Evolutionary conservation across 2,329 filamentous ascomycete genomes (phyloP), one percentile per base, ranked within the genome.

Genomic region (Aspergillus sp.): DNA sequence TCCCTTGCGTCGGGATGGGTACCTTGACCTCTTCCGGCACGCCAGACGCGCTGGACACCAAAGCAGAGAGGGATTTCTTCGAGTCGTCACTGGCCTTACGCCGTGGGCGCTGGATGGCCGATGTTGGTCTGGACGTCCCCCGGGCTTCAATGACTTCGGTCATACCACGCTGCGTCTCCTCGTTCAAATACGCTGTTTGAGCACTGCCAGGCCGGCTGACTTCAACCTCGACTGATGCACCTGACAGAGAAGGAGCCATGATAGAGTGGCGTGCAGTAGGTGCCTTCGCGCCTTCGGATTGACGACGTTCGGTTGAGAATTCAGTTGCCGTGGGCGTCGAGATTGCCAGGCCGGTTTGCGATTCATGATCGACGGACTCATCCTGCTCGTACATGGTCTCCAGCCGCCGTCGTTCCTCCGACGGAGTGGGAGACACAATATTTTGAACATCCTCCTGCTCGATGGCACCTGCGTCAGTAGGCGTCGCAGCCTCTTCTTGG

Each of bases 301-400:
- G 27, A 23, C 12, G 22, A 30, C 47, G 6, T n/a, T 25, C 39
- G 19, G 49, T 33, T 25, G 38, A n/a, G 15, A 13, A 13, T 33
- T 44, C 42, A 7, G 7, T 19, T 10, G 23, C 17, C 7, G 12
- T 20, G 17, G 23, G 23, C 9, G 53, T 49, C 41, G 50, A 57
- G 48, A 57, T 49, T 13, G 58, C 55, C 23, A 56, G 49, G 9
- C 53, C 52, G 41, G 53, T 51, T 37, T 57, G 44, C 5, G 47
- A 43, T 43, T 59, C 56, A 39, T 54, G 50, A 12, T 60, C 57
- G 10, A 51, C 50, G 1, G 49, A 56, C 47, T 62, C 66, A 35
- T 64, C 57, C 17, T 52, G 50, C 49, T 70, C 67, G 45, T 66
- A 65, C 67, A 68, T 70, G 27, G 66, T 67, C 41, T 67, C 66